A percentile compares a stretch with the other conserved stretches of the same genome.
These are phyloP conservation scores for Durotheca rogersii DNA, from an alignment of 495 filamentous ascomycete species.

Conservation along the genomic window DNA sequence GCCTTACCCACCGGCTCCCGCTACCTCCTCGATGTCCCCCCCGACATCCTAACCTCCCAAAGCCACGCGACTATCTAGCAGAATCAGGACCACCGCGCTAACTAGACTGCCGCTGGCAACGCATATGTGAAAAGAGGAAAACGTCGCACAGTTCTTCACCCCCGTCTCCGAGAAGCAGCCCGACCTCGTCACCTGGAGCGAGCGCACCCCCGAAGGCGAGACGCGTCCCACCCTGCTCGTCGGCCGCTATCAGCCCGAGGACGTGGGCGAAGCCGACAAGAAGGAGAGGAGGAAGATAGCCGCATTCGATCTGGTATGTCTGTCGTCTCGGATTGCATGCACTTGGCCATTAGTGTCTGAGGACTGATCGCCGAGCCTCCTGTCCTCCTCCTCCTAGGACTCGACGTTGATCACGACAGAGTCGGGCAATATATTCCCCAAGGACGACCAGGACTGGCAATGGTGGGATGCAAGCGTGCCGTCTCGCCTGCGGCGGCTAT, in stretches of 20 bases:
- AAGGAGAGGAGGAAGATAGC: slow-evolving; percentile 64
- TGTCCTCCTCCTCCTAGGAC: no score
- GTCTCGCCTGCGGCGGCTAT: slow-evolving; percentile 59
- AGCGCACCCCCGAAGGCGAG: slow-evolving; percentile 51
- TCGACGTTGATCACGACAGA: slow-evolving; percentile 78
- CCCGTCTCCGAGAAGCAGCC: slow-evolving; percentile 83
- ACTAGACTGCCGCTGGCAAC: not conserved
- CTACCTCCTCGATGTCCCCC: no score
- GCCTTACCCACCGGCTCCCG: no score
- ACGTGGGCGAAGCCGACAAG: slow-evolving; percentile 25
- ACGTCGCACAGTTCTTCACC: slow-evolving; percentile 84
- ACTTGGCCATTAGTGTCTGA: no score
- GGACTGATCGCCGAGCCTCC: no score
- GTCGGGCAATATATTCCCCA: slow-evolving; percentile 77
- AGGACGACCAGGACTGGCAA: slow-evolving; percentile 78
- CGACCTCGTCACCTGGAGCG: slow-evolving; percentile 72
- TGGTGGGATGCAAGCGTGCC: slow-evolving; percentile 87
- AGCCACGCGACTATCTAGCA: no score
- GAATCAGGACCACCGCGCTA: no score
- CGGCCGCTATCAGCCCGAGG: slow-evolving; percentile 63
- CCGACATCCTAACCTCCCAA: not conserved
- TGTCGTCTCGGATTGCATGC: no score
- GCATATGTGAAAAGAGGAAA: slow-evolving; percentile 51
- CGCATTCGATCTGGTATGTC: slow-evolving; percentile 85
- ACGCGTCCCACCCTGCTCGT: slow-evolving; percentile 63